Evolutionary conservation across 1,139 yeast genomes (phyloP), one percentile per base, ranked within the genome.

Genomic region (Geotrichum aggregatum): DNA sequence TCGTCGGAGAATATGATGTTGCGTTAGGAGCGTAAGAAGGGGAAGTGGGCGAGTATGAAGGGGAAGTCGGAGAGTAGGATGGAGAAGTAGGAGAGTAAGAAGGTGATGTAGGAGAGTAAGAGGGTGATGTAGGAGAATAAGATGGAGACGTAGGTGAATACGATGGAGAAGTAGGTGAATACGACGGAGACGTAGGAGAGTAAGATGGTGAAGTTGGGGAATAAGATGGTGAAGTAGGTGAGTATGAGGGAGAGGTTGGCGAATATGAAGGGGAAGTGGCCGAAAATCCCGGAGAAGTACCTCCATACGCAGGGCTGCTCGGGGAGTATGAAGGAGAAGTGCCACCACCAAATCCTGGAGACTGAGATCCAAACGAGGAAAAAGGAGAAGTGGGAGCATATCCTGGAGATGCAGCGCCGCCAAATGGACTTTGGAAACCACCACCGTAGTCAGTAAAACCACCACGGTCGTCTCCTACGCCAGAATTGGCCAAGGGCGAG

Each of bases 361-460:
- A 81, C 0, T 88, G 78, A 45, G 87, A 88, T 2, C 84, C 80
- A 66, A 82, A 84, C 28, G 67, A 58, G 19, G 71, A 68, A 49
- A 66, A 68, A 50, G 91, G 89, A 14, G 88, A 83, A 6, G 89
- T 76, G 6, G 85, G 84, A 49, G 86, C 84, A 59, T 77, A 80
- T n/a, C 73, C 73, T 22, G 80, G 79, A 2, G 87, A 82, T 4
- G 83, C 74, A n/a, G 79, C 76, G 30, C 52, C 54, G 56, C 80
- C 83, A 58, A 74, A 76, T 13, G 79, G 76, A 56, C 77, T 73
- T 57, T 68, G 70, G 52, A 69, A 66, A 43, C 77, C 77, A 47
- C 84, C 85, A 56, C 95, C 95, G 66, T 92, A 92, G 57, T 91
- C 95, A 6, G 98, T 88, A 64, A 91, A 85, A 2, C 97, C 96